Base-by-base conservation (phyloP, 179 eudicot genomes). In the Beta corolliflora region DNA sequence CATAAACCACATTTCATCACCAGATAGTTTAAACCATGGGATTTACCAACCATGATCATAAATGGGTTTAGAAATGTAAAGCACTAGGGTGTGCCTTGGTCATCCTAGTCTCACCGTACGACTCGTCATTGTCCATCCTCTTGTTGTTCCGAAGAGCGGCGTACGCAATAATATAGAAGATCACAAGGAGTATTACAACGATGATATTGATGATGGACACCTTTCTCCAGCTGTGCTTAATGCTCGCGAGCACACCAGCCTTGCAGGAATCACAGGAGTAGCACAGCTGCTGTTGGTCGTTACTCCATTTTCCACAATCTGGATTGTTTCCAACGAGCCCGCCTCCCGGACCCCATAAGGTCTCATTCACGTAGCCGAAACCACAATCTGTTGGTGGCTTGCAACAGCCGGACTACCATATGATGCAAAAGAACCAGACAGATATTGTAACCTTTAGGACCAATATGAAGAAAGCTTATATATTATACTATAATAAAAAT, bases 341-440 rank as follows among this genome's bases (percentile, higher is more conserved):
- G 0, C 85, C 89, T 58, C 79, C 83, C 1, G 89, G 55, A 41
- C 5, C 83, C 99, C 99, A 95, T 2, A 81, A 19, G 0, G 98
- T 94, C 88, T 95, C 99, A 58, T 95, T 95, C 52, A 78, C 82
- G 9, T 94, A 95, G 4, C 46, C 41, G 66, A 60, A 92, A 8
- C 94, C 97, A 58, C 99, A 95, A 13, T 91, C 95, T 58, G 99
- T 90, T 5, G 97, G 99, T 2, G 99, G 99, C 86, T 95, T 95
- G 92, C 99, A 95, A 67, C 99, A 95, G 48, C 99, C 99, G 5
- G 99, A 95, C 99, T 95, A 71, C 68, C 78, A 15, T 45, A 36
- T 64, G 9, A 36, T 64, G 9, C 52, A 58, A 58, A 19, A 13
- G 75, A 3, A 21, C 15, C 9, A 19, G 18, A 48, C 7, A 73